Percentiles rank a stretch among this genome's conserved stretches.
Conservation (phyloP, 257 asterid genomes). For the Solanum sitiens region DNA sequence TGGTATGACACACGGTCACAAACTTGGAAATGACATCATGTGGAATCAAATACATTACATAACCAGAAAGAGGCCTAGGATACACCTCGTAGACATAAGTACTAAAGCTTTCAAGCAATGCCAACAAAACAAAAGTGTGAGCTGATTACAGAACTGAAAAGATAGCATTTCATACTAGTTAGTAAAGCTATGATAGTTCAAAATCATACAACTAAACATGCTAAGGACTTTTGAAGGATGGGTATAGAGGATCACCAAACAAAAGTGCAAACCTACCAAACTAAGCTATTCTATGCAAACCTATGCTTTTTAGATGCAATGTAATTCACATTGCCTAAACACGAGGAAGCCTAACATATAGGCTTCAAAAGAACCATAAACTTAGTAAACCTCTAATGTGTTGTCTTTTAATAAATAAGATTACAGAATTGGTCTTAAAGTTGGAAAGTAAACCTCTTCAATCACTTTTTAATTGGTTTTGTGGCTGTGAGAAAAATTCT, state of each 20-base stretch:
- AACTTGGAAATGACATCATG: background rate
- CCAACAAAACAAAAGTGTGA: background rate
- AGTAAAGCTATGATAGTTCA: background rate
- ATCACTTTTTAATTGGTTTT: constrained; percentile 27
- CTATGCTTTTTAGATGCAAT: background rate
- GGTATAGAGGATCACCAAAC: background rate
- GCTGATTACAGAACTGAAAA: background rate
- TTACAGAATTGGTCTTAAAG: background rate
- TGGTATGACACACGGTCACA: background rate
- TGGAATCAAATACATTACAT: background rate
- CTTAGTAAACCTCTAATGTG: background rate
- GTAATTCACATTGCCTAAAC: background rate
- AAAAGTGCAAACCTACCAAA: background rate
- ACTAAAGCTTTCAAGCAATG: background rate
- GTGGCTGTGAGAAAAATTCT: constrained; percentile 45
- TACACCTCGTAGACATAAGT: background rate
- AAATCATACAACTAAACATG: background rate
- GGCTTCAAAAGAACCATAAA: background rate
- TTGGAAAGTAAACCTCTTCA: constrained; percentile 7
- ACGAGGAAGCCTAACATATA: background rate
- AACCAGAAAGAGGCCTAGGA: background rate
- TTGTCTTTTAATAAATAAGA: background rate
- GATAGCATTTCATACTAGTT: background rate
- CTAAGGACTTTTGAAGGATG: background rate
- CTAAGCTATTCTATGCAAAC: background rate